Conservation (phyloP, 2,329 filamentous ascomycete species). For the Pseudogymnoascus sp. region DNA sequence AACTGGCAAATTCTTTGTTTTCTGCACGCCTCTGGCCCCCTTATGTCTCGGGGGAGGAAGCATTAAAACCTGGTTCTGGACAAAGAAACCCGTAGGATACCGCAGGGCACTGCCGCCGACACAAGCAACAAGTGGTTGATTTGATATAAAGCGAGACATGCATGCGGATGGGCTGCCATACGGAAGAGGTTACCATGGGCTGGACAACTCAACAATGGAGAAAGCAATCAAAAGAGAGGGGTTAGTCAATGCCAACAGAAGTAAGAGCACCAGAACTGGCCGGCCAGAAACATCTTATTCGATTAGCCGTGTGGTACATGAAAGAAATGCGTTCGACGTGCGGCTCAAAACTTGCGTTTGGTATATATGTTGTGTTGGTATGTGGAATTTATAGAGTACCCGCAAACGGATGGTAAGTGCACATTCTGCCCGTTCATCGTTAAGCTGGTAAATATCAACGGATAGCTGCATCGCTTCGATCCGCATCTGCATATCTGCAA, state of each 20-base stretch:
- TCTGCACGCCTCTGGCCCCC: background rate
- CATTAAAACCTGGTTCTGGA: slow-evolving; percentile 1
- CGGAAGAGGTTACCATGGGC: background rate
- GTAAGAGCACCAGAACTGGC: background rate
- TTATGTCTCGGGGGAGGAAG: background rate
- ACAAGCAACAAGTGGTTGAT: background rate
- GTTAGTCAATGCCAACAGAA: background rate
- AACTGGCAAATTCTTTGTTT: slow-evolving; percentile 1
- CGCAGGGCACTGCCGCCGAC: background rate
- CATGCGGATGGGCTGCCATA: background rate
- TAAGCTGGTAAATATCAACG: slow-evolving; percentile 2
- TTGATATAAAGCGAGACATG: background rate
- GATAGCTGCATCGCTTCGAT: background rate
- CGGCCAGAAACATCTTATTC: background rate
- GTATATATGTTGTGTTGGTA: background rate
- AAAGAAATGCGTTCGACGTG: background rate
- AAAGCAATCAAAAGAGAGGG: background rate
- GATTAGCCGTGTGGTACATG: background rate
- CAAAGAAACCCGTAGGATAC: background rate
- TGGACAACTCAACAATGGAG: background rate
- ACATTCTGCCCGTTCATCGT: background rate
- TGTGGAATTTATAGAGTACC: background rate
- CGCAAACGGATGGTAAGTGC: slow-evolving; percentile 7
- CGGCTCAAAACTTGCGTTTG: slow-evolving; percentile 2
- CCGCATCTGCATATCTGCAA: background rate